phyloP scores from a whole-genome alignment of 2,329 filamentous ascomycete genomes.

The Rutstroemia sp. region DNA sequence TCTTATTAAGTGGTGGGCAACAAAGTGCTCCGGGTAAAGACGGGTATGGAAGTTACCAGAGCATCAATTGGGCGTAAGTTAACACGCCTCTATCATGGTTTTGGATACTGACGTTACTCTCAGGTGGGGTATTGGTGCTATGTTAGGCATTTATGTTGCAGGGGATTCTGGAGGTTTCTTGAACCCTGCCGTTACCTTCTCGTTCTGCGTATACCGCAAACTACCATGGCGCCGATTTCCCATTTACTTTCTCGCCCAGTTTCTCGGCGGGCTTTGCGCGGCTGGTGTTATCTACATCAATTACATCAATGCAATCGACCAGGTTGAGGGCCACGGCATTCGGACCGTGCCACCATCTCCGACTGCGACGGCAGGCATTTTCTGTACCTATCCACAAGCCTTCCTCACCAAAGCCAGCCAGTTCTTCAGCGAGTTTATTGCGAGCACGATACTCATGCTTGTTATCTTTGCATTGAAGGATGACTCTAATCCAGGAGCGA shows the following conservation, averaged over 20 bases:
- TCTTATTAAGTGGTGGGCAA: conserved; percentile 43
- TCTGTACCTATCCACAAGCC: conserved; percentile 62
- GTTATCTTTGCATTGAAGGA: conserved; percentile 59
- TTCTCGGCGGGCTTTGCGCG: conserved; percentile 59
- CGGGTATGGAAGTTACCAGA: conserved; percentile 25
- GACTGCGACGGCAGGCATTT: conserved; percentile 61
- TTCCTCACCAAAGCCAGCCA: conserved; percentile 60
- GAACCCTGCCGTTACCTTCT: conserved; percentile 64
- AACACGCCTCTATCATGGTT: neutral
- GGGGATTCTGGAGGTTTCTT: conserved; percentile 61
- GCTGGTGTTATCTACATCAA: conserved; percentile 54
- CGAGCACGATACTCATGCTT: conserved; percentile 61
- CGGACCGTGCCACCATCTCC: conserved; percentile 52
- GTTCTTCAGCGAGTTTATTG: conserved; percentile 67
- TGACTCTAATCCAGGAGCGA: conserved; percentile 36
- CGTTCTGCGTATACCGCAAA: conserved; percentile 46
- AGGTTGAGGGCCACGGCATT: conserved; percentile 52
- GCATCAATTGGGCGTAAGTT: conserved; percentile 22
- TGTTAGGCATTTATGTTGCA: conserved; percentile 61
- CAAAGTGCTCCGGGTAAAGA: conserved; percentile 16
- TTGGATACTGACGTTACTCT: neutral
- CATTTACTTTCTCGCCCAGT: conserved; percentile 57
- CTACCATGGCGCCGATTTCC: conserved; percentile 63
- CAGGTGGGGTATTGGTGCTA: conserved; percentile 49
- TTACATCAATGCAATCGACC: conserved; percentile 57